These are phyloP conservation scores for Phaffomyces thermotolerans DNA, from an alignment of 805 yeast genomes.

Conservation along the genomic window DNA sequence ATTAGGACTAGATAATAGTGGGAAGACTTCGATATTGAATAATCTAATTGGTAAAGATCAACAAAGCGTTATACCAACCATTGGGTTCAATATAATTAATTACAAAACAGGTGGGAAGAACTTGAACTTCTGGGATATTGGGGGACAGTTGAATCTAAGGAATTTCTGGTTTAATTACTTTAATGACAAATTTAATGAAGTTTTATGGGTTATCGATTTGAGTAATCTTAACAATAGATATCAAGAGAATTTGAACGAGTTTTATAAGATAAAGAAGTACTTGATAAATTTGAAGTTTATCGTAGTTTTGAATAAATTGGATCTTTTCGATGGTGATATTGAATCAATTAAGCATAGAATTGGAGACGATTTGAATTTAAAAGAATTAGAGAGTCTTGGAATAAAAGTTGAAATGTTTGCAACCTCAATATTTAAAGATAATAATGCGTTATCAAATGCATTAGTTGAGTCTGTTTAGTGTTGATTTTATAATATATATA, in stretches of 20 bases:
- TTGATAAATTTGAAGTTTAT: conserved; percentile 64
- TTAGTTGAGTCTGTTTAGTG: neutral
- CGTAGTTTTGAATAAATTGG: conserved; percentile 70
- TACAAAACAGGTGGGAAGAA: conserved; percentile 30
- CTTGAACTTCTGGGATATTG: conserved; percentile 79
- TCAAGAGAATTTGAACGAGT: conserved; percentile 56
- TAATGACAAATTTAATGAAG: conserved; percentile 57
- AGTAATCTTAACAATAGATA: conserved; percentile 46
- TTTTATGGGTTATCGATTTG: conserved; percentile 84
- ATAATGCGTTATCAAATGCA: neutral
- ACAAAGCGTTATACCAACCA: conserved; percentile 67
- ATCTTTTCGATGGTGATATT: conserved; percentile 33
- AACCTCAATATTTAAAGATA: conserved; percentile 2
- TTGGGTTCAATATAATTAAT: conserved; percentile 81
- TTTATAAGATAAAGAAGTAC: conserved; percentile 45
- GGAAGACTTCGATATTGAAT: conserved; percentile 80
- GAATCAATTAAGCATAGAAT: conserved; percentile 11
- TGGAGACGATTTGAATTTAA: conserved; percentile 1
- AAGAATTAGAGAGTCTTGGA: conserved; percentile 3
- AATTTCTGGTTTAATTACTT: conserved; percentile 93
- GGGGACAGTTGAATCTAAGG: conserved; percentile 79
- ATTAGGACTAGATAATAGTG: conserved; percentile 86
- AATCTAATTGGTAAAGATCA: conserved; percentile 43
- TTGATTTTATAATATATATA: too few relatives aligned
- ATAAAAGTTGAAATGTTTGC: neutral